Evolutionary conservation across 352 stramenopile species (phyloP).

Genomic region (Globisporangium megalacanthum): DNA sequence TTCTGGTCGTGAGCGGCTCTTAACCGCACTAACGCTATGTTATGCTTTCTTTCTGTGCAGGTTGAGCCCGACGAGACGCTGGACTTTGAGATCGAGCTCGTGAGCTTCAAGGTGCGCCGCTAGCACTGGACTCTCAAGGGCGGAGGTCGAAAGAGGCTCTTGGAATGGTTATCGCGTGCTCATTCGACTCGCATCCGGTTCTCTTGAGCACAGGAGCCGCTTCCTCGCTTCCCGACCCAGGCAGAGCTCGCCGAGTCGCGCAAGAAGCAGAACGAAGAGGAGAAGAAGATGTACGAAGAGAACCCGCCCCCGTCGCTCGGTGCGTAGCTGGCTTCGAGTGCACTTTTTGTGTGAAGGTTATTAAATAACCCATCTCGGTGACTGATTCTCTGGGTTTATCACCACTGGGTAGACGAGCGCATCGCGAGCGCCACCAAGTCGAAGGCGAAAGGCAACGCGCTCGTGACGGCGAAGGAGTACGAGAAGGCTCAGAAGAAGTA

Average conservation of each 20-base stretch:
- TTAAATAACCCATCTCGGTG: too few relatives aligned
- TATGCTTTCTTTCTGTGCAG: slow-evolving; percentile 1
- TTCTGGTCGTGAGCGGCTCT: background rate
- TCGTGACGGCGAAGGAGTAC: slow-evolving; percentile 66
- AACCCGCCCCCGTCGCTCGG: slow-evolving; percentile 77
- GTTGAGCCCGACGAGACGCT: slow-evolving; percentile 81
- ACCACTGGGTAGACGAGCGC: slow-evolving; percentile 46
- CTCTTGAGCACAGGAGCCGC: slow-evolving; percentile 36
- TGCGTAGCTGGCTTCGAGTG: slow-evolving; percentile 15
- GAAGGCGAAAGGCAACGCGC: slow-evolving; percentile 76
- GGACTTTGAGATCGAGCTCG: slow-evolving; percentile 83
- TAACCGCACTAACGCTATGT: too few relatives aligned
- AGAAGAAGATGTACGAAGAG: slow-evolving; percentile 80
- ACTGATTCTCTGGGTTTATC: too few relatives aligned
- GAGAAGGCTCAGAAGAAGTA: slow-evolving; percentile 81
- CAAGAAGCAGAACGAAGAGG: slow-evolving; percentile 77
- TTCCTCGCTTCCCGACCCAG: slow-evolving; percentile 81
- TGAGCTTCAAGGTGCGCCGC: slow-evolving; percentile 55
- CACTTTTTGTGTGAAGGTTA: background rate
- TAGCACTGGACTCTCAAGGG: too few relatives aligned
- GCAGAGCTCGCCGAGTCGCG: slow-evolving; percentile 76
- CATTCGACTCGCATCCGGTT: too few relatives aligned
- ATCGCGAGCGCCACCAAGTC: slow-evolving; percentile 58
- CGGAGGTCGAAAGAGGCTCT: too few relatives aligned
- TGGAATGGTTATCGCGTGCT: too few relatives aligned